Conservation (phyloP, 306 rosid genomes). For the Trifolium dubium region DNA sequence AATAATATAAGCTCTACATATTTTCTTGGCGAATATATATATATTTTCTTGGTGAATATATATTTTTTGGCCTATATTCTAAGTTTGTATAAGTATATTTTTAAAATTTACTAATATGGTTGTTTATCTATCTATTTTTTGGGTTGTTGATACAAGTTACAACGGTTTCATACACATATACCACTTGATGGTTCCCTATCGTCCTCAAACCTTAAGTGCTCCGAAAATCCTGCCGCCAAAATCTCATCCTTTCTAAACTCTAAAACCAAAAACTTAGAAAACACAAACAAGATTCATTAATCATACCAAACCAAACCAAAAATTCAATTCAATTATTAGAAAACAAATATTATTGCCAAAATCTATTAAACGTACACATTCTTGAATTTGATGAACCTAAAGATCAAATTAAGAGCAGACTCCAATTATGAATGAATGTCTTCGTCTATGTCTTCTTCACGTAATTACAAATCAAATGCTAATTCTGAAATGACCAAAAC, state of each 20-base stretch:
- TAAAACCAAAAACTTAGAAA: conserved; percentile 32
- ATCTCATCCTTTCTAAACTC: conserved; percentile 61
- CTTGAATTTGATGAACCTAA: background rate
- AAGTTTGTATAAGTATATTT: background rate
- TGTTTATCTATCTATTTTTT: background rate
- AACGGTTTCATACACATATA: conserved; percentile 46
- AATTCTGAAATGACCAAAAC: conserved; percentile 56
- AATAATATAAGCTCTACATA: too few species aligned
- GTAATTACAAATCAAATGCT: conserved; percentile 40
- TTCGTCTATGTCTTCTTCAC: conserved; percentile 36
- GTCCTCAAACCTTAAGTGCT: conserved; percentile 46
- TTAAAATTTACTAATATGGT: too few species aligned
- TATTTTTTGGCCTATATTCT: background rate
- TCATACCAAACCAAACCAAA: conserved; percentile 7
- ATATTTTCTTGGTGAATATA: too few species aligned
- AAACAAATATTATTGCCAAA: background rate
- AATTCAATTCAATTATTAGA: background rate
- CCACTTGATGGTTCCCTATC: conserved; percentile 40
- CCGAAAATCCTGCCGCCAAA: conserved; percentile 82
- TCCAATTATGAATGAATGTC: conserved; percentile 49
- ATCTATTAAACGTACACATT: background rate
- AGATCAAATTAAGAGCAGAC: background rate
- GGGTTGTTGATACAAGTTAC: background rate
- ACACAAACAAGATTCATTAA: background rate
- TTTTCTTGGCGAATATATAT: too few species aligned